Evolutionary conservation across 2,329 filamentous ascomycete genomes (phyloP), one percentile per base, ranked within the genome.

Genomic region (Magnaporthales sp.): DNA sequence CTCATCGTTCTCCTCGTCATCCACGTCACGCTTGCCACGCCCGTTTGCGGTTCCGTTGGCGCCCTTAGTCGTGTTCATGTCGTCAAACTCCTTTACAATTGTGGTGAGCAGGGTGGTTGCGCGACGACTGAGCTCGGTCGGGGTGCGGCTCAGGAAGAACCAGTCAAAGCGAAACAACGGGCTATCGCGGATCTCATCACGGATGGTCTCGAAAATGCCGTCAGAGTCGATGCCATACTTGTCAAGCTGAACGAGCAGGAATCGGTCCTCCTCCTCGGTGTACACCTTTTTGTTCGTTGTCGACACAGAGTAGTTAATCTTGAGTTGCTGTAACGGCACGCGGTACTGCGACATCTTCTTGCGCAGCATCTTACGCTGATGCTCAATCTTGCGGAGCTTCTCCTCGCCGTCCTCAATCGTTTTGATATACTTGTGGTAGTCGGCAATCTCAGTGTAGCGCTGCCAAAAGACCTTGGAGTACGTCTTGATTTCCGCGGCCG

Each of bases 251-350:
- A 99, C 94, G 38, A 99, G 84, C 65, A 99, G 79, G 79, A 99
- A 99, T 3, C 95, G 88, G 75, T 99, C 95, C 77, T 99, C 95
- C 75, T 99, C 95, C 76, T 99, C 96, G 0, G 93, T 98, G 76
- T 99, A 99, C 0, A 99, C 93, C 81, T 99, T 99, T 82, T 99
- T 99, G 86, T 99, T 99, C 10, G 96, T 99, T 2, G 95, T 99
- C 7, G 93, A 97, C 30, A 99, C 95, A 0, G 93, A 97, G 79
- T 99, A 99, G 80, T 97, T 98, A 81, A 99, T 93, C 83, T 97
- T 97, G 74, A 99, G 88, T 78, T 99, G 95, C 77, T 99, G 95
- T 19, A 99, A 84, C 27, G 95, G 96, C 64, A 98, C 94, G n/a
- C 95, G 91, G 76, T 97, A 98, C 82, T 95, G 92, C 72, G 89